A percentile compares a stretch with the other conserved stretches of the same genome.
phyloP scores from a whole-genome alignment of 768 basidiomycete genomes.

The Suillus weaverae region DNA sequence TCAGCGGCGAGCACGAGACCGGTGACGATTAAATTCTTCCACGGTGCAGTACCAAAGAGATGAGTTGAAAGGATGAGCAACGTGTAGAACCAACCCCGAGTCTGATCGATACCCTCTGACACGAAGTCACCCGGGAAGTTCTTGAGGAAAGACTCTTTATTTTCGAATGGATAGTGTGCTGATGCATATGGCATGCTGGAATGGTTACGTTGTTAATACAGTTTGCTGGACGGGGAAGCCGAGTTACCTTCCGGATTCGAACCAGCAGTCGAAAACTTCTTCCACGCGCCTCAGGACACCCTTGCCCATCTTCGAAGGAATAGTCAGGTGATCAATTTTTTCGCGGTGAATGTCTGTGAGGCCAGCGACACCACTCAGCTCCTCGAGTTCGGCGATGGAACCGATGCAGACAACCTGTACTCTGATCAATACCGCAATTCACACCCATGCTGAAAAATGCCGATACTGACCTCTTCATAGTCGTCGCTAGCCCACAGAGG shows the following conservation, averaged over 20 bases:
- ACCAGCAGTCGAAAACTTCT: conserved; percentile 99
- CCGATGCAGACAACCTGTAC: conserved; percentile 77
- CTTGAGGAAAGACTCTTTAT: conserved; percentile 81
- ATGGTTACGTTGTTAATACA: conserved; percentile 3
- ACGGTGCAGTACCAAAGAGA: conserved; percentile 89
- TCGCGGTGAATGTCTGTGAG: conserved; percentile 93
- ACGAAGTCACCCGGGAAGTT: conserved; percentile 96
- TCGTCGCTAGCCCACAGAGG: conserved; percentile 97
- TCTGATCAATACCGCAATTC: background rate
- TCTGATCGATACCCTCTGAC: conserved; percentile 98
- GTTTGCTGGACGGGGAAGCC: background rate
- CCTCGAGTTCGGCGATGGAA: conserved; percentile 86
- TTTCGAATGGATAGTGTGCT: conserved; percentile 97
- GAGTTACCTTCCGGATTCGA: conserved; percentile 93
- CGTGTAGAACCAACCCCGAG: conserved; percentile 99
- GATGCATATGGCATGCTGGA: conserved; percentile 98
- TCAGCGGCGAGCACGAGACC: conserved; percentile 95
- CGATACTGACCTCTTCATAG: conserved; percentile 63
- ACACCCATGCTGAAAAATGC: background rate
- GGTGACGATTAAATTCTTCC: conserved; percentile 97
- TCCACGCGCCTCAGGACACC: conserved; percentile 87
- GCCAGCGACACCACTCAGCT: conserved; percentile 77
- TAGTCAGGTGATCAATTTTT: conserved; percentile 93
- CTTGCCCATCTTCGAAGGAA: conserved; percentile 88
- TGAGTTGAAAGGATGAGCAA: conserved; percentile 95